These are phyloP conservation scores for Capsicum baccatum DNA, from an alignment of 257 asterid genomes.

Conservation along the genomic window DNA sequence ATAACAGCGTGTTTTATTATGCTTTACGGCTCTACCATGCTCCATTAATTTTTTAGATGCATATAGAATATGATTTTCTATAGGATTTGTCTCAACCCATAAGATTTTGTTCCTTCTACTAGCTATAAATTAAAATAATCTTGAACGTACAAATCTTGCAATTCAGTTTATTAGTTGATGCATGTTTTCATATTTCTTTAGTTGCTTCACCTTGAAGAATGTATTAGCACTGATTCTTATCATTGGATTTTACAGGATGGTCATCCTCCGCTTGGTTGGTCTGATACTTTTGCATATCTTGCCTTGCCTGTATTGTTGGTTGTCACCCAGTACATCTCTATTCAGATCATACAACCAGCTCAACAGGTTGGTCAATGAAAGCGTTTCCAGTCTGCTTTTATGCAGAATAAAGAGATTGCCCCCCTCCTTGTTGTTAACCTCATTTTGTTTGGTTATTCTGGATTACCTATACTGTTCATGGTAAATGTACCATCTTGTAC, in stretches of 20 bases:
- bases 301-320: conserved; percentile 87
- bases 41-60: conserved; percentile 14
- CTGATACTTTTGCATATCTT: conserved; percentile 92
- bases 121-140: background rate
- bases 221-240: conserved; percentile 14
- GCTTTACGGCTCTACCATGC: background rate
- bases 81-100: background rate
- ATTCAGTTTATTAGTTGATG: background rate
- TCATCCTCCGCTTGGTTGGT: conserved; percentile 98
- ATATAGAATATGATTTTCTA: background rate
- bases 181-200: background rate
- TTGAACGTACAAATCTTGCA: background rate
- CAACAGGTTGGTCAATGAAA: conserved; percentile 64
- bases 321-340: conserved; percentile 74
- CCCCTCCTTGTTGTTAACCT: conserved; percentile 13
- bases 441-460: conserved; percentile 8
- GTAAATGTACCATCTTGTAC: conserved; percentile 2
- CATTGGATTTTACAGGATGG: conserved; percentile 68
- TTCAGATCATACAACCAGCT: conserved; percentile 91
- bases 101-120: background rate
- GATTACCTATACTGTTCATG: conserved; percentile 2
- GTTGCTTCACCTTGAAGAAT: conserved; percentile 25
- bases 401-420: conserved; percentile 27
- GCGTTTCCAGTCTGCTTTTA: conserved; percentile 12
- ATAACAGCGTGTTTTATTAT: background rate